Evolutionary conservation across 108 stramenopile genomes (phyloP), one percentile per base, ranked within the genome.

Genomic region (Cyclotella atomus): DNA sequence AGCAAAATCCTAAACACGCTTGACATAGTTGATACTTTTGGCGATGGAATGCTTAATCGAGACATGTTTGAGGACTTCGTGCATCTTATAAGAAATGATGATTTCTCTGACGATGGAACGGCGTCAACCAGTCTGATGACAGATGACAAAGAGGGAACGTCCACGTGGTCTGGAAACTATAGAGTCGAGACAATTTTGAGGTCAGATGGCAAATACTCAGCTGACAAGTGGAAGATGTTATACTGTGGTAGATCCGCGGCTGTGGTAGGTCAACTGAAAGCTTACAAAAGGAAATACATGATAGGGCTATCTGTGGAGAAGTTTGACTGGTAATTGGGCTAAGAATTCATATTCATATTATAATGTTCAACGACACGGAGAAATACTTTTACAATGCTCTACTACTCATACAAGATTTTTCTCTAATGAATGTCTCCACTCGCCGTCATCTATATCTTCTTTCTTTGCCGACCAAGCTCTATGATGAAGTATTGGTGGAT

Each of bases 391-490:
- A n/a, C n/a, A n/a, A n/a, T n/a, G n/a, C n/a, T n/a, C n/a, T n/a
- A n/a, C n/a, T n/a, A n/a, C n/a, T n/a, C n/a, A n/a, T n/a, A n/a
- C n/a, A n/a, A n/a, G n/a, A n/a, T n/a, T n/a, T n/a, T n/a, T n/a
- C n/a, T 77, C 68, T 59, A 78, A 71, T 14, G 77, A 56, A 59
- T 78, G 77, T 1, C 46, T 69, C 77, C 77, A 78, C 12, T 30
- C 36, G 43, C 70, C 69, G 59, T 61, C 64, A 29, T 45, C 63
- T 15, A 21, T 25, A 24, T 79, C 73, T 14, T 53, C 36, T 27
- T 73, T 59, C 0, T 65, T 45, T 14, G 80, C 71, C 43, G 70
- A 44, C 84, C 81, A 82, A 14, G 71, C 72, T 46, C 82, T 62
- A 44, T 81, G 83, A 19, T 76, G 84, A 14, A 85, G 70, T 43